Evolutionary conservation across 306 rosid genomes (phyloP), one percentile per base, ranked within the genome.

Genomic region (Sicyos baderoa): DNA sequence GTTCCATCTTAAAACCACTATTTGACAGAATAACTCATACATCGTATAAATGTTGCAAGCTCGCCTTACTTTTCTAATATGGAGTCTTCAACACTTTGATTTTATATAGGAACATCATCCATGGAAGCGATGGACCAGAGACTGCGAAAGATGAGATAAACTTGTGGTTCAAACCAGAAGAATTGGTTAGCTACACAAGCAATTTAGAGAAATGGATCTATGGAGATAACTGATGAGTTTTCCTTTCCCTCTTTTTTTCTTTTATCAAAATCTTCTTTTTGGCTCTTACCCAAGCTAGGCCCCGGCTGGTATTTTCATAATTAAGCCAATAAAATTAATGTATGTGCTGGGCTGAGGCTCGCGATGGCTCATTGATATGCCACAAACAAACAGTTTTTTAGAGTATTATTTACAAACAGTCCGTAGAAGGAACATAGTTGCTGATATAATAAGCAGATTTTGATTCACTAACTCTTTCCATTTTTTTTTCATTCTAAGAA

Each of bases 41-140:
- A 25, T 25, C 29, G 1, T 25, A 25, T 25, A 25, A 25, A 25
- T 25, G 29, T 25, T 25, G 29, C 2, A 3, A 25, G 29, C n/a
- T n/a, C n/a, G 29, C 2, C 29, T 25, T 3, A 3, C 3, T 3
- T 25, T 25, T 25, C 3, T 25, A 25, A 25, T 25, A 3, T 25
- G 29, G 29, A 25, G 29, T 25, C 29, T 25, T 25, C 29, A 25
- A 25, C 29, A 25, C 29, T 19, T 1, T 21, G 16, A 17, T 23
- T 72, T 72, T 50, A 68, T 12, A 45, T 68, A 93, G 99, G 77
- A 93, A 93, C 63, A 88, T 93, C 85, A 93, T 93, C 76, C 99
- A 90, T 75, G 99, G 99, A 10, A 93, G 99, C 18, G 99, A 90
- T 82, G 97, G 90, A 50, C 99, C 90, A 3, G 90, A 90, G 80